phyloP scores from a whole-genome alignment of 192 early-diverging fungal species.

The Phycomyces blakesleeanus region DNA sequence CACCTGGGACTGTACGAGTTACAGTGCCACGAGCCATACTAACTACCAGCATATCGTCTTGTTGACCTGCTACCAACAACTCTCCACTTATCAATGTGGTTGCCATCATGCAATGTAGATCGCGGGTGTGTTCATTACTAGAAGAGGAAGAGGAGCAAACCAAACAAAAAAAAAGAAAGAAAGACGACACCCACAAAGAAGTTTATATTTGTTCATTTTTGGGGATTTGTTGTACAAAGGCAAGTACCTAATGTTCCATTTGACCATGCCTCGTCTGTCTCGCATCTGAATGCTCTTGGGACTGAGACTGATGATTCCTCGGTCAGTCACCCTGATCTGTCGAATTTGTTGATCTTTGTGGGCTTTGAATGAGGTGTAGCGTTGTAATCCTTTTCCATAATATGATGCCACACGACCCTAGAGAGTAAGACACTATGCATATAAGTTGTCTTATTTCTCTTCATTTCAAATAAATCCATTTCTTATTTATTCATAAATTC shows the following conservation, averaged over 20 bases:
- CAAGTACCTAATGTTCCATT: slow-evolving; percentile 52
- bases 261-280: slow-evolving; percentile 47
- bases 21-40: slow-evolving; percentile 44
- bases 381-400: slow-evolving; percentile 52
- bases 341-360: slow-evolving; percentile 60
- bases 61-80: slow-evolving; percentile 54
- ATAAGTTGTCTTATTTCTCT: background rate
- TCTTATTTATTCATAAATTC: background rate
- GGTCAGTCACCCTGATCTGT: slow-evolving; percentile 57
- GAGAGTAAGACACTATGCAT: background rate
- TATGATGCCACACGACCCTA: slow-evolving; percentile 73
- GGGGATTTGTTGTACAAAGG: background rate
- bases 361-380: slow-evolving; percentile 69
- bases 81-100: slow-evolving; percentile 52
- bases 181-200: too few relatives aligned
- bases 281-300: slow-evolving; percentile 60
- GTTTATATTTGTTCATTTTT: background rate
- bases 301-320: slow-evolving; percentile 63
- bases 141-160: background rate
- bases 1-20: slow-evolving; percentile 37
- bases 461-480: slow-evolving; percentile 1
- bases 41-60: slow-evolving; percentile 49
- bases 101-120: slow-evolving; percentile 55
- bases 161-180: too few relatives aligned
- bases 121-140: slow-evolving; percentile 45